Evolutionary conservation across 768 basidiomycete species (phyloP).

Genomic region (Rhodotorula taiwanensis): DNA sequence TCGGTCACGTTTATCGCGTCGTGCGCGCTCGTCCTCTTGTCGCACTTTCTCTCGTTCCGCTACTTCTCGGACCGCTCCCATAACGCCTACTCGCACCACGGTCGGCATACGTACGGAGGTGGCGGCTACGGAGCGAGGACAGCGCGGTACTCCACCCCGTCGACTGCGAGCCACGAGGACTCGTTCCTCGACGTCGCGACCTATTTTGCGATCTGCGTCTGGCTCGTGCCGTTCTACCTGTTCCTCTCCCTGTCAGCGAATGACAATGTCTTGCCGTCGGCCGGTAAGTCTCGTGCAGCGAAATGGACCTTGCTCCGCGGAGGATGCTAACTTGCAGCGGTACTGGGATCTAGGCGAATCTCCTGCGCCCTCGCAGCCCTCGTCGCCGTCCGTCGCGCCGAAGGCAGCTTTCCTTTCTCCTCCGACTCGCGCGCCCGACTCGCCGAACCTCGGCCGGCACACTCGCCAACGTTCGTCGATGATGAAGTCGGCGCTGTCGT

Average conservation of each 20-base stretch:
- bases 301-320: not conserved
- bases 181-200: conserved; percentile 51
- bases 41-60: conserved; percentile 97
- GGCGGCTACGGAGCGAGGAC: conserved; percentile 17
- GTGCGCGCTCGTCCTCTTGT: conserved; percentile 71
- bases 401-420: not conserved
- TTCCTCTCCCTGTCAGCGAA: conserved; percentile 95
- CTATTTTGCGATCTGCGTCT: conserved; percentile 51
- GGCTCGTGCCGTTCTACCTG: conserved; percentile 69
- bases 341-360: conserved; percentile 16
- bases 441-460: conserved; percentile 15
- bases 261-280: conserved; percentile 77
- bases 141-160: not conserved
- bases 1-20: conserved; percentile 78
- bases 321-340: not conserved
- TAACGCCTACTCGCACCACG: conserved; percentile 16
- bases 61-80: conserved; percentile 59
- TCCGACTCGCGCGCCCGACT: not conserved
- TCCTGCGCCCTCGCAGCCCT: not conserved
- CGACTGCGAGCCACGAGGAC: conserved; percentile 11
- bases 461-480: conserved; percentile 23
- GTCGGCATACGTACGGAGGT: conserved; percentile 17
- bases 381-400: conserved; percentile 2
- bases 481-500: conserved; percentile 31
- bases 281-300: conserved; percentile 17